phyloP scores from a whole-genome alignment of 1,284 basidiomycete species.

The Ganoderma multipileum region DNA sequence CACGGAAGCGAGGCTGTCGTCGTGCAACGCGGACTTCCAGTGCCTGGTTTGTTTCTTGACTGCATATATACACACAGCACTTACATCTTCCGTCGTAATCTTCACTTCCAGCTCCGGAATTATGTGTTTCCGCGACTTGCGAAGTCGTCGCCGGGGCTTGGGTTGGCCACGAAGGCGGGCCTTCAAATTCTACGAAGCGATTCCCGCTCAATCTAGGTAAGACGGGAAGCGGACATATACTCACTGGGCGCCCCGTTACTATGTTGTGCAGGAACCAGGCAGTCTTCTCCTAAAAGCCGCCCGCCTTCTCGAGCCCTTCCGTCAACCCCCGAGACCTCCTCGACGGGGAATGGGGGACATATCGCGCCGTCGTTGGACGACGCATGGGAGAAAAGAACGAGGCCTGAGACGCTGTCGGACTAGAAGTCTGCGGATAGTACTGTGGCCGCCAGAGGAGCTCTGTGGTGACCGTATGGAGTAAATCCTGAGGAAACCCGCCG shows the following conservation, averaged over 20 bases:
- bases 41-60: not conserved
- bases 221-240: conserved; percentile 7
- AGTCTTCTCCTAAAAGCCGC: conserved; percentile 18
- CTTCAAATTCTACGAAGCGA: not conserved
- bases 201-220: not conserved
- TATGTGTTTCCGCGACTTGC: not conserved
- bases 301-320: conserved; percentile 1
- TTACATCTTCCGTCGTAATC: not conserved
- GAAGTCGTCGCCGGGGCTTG: conserved; percentile 2
- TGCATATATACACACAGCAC: not conserved
- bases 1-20: not conserved
- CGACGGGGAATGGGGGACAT: not conserved
- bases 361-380: not conserved
- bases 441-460: not conserved
- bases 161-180: not conserved
- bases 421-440: not conserved
- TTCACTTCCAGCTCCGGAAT: not conserved
- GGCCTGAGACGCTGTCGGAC: not conserved
- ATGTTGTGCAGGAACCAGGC: conserved; percentile 25
- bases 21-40: not conserved
- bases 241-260: conserved; percentile 24
- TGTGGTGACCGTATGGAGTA: not conserved
- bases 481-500: not conserved
- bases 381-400: not conserved
- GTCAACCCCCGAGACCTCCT: not conserved